A percentile compares a stretch with the other conserved stretches of the same genome.
Evolutionary conservation across 768 basidiomycete genomes (phyloP).

Genomic region (Suillus hirtellus): DNA sequence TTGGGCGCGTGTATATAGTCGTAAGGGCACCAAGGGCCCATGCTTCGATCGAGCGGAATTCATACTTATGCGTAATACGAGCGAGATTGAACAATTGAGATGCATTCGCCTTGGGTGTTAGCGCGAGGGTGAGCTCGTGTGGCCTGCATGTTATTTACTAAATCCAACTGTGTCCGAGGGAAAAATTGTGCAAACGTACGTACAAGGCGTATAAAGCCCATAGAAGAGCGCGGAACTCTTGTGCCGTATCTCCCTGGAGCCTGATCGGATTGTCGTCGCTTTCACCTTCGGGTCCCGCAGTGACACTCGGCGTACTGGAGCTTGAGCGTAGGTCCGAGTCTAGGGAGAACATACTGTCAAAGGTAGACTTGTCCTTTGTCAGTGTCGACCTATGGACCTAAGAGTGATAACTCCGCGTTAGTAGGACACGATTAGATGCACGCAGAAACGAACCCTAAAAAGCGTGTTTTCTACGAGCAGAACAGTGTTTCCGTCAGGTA

Average conservation of each 20-base stretch:
- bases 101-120: conserved; percentile 43
- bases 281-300: conserved; percentile 43
- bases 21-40: conserved; percentile 48
- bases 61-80: conserved; percentile 50
- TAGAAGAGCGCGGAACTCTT: conserved; percentile 52
- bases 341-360: conserved; percentile 48
- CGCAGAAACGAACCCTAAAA: conserved; percentile 44
- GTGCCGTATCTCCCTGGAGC: conserved; percentile 47
- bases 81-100: conserved; percentile 48
- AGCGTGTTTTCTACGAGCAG: conserved; percentile 45
- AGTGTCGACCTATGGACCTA: conserved; percentile 43
- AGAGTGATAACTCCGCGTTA: conserved; percentile 19
- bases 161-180: conserved; percentile 8
- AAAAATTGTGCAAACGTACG: conserved; percentile 24
- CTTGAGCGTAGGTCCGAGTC: conserved; percentile 36
- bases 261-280: conserved; percentile 52
- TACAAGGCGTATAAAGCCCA: conserved; percentile 56
- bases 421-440: conserved; percentile 13
- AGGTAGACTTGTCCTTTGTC: conserved; percentile 47
- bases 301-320: conserved; percentile 25
- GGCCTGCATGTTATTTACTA: conserved; percentile 32
- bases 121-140: conserved; percentile 46
- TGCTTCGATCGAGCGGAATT: conserved; percentile 43
- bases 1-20: conserved; percentile 34
- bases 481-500: conserved; percentile 40